These are phyloP conservation scores for Dimocarpus longan DNA, from an alignment of 345 rosid genomes.

Conservation along the genomic window DNA sequence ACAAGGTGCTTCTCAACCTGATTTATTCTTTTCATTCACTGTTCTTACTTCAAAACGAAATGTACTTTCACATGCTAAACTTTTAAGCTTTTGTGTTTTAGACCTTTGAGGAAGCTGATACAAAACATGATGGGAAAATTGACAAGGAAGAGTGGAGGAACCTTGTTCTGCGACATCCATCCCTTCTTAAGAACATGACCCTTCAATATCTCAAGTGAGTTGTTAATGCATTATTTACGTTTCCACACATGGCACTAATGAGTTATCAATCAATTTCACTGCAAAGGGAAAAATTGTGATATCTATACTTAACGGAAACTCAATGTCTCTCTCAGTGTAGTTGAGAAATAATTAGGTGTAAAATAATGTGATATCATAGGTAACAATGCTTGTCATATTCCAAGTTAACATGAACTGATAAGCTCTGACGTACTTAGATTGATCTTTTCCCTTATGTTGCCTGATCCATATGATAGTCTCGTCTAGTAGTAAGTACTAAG, in stretches of 20 bases:
- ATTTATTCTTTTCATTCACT: not conserved
- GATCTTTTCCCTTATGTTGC: not conserved
- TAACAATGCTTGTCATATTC: not conserved
- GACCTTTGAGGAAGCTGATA: conserved; percentile 99
- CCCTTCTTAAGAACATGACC: conserved; percentile 96
- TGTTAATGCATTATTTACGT: not conserved
- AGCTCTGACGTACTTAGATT: not conserved
- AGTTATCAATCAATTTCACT: not conserved
- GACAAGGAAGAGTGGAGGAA: conserved; percentile 97
- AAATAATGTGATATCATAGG: not conserved
- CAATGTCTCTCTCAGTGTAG: not conserved
- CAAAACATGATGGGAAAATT: conserved; percentile 93
- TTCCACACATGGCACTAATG: not conserved
- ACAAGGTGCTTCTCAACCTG: conserved; percentile 57
- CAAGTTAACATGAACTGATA: not conserved
- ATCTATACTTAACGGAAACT: not conserved
- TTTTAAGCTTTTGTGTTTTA: conserved; percentile 30
- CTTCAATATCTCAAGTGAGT: conserved; percentile 98
- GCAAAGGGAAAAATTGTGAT: not conserved
- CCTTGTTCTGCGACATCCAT: conserved; percentile 91
- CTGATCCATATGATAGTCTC: no score
- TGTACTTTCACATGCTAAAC: not conserved
- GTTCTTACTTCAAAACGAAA: not conserved
- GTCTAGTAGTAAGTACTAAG: not conserved
- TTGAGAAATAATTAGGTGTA: not conserved